A percentile compares a stretch with the other conserved stretches of the same genome.
phyloP scores from a whole-genome alignment of 78 protist species.

The Cavenderia fasciculata region DNA sequence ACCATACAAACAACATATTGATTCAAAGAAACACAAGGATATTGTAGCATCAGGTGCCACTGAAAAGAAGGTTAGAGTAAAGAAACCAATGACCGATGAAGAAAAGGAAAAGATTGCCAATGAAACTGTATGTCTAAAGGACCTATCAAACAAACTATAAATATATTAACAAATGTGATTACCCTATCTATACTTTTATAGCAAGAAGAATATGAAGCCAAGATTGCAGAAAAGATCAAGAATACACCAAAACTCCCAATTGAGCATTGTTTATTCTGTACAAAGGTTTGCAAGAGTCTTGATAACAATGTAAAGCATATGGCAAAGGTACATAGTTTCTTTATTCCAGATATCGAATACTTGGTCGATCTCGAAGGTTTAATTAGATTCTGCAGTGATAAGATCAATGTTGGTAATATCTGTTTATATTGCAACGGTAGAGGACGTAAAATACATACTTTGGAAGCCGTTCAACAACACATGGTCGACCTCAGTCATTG shows the following conservation, averaged over 20 bases:
- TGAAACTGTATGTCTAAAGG: slow-evolving; percentile 6
- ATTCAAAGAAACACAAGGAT: slow-evolving; percentile 86
- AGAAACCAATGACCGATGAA: slow-evolving; percentile 18
- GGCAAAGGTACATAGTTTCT: slow-evolving; percentile 87
- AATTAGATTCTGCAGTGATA: slow-evolving; percentile 75
- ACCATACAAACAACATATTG: slow-evolving; percentile 70
- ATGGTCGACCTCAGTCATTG: slow-evolving; percentile 83
- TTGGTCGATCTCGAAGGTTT: slow-evolving; percentile 85
- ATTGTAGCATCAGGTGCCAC: slow-evolving; percentile 55
- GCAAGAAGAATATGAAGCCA: slow-evolving; percentile 56
- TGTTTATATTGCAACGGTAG: slow-evolving; percentile 88
- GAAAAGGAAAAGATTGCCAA: background rate
- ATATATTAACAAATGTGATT: background rate
- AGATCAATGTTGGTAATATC: slow-evolving; percentile 79
- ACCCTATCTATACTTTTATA: background rate
- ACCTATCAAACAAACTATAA: background rate
- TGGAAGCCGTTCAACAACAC: slow-evolving; percentile 86
- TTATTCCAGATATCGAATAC: slow-evolving; percentile 90
- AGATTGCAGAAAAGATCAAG: slow-evolving; percentile 57
- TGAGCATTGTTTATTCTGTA: slow-evolving; percentile 85
- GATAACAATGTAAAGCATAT: slow-evolving; percentile 83
- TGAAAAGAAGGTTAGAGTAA: slow-evolving; percentile 42
- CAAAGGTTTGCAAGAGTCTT: background rate
- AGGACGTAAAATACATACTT: slow-evolving; percentile 38
- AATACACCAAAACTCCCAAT: slow-evolving; percentile 71